Base-by-base conservation (phyloP, 768 basidiomycete genomes). In the Naganishia vaughanmartiniae region DNA sequence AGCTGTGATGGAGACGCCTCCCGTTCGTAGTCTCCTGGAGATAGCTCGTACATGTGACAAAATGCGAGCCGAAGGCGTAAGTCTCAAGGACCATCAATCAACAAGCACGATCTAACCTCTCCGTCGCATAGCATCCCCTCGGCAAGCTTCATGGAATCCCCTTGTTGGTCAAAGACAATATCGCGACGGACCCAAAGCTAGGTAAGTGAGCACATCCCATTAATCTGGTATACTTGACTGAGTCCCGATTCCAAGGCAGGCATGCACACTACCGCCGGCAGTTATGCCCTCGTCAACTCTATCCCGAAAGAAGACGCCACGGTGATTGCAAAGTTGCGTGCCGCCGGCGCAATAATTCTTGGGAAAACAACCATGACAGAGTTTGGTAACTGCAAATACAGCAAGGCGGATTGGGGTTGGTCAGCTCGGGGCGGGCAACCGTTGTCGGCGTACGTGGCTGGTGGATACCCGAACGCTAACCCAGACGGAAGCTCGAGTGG, bases 331-430 rank as follows among this genome's bases (percentile, higher is more conserved):
- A 54, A 54, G n/a, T 56, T 73, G 15, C 65, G 60, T 24, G 54
- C 45, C 26, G 58, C 68, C 10, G 72, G 72, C 5, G 72, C 72
- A 21, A 73, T 73, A 69, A 73, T 73, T 48, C 42, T 58, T 1
- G 57, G 57, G n/a, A 58, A 58, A 28, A 58, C 57, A 10, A 58
- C 33, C n/a, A 58, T 58, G 57, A 54, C 54, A 42, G 72, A 54
- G 33, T 45, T 58, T 21, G 63, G 26, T 54, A 28, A 28, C 15
- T 28, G 34, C 7, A 58, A 58, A 36, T n/a, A 28, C 30, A 56
- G 26, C 57, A n/a, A 33, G 57, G 34, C 31, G 15, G 28, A 54
- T 9, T 17, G 34, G 34, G 57, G 57, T 6, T 39, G 34, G 26
- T 39, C 57, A 6, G 57, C 34, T 3, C 21, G 31, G 26, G 33